Conservation (phyloP, 2,329 filamentous ascomycete species). For the Penicillium verrucosum region DNA sequence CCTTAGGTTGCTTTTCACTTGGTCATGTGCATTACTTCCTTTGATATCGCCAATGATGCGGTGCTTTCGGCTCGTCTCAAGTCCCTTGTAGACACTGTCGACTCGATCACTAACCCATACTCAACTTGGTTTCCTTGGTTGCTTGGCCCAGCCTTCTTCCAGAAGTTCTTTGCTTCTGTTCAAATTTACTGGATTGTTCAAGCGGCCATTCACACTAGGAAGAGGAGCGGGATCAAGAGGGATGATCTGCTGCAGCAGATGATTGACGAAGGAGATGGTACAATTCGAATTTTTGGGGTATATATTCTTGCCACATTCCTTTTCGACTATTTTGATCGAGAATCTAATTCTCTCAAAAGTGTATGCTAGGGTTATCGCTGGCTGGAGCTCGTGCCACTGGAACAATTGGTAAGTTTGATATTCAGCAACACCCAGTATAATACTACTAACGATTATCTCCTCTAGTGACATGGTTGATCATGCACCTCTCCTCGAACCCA, state of each 20-base stretch:
- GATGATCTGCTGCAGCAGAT: slow-evolving; percentile 9
- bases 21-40: slow-evolving; percentile 6
- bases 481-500: slow-evolving; percentile 4
- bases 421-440: background rate
- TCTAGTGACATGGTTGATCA: slow-evolving; percentile 11
- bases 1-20: slow-evolving; percentile 6
- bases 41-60: slow-evolving; percentile 6
- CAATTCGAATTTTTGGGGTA: slow-evolving; percentile 1
- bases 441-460: background rate
- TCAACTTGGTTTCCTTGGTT: slow-evolving; percentile 3
- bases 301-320: background rate
- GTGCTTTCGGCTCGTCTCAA: slow-evolving; percentile 5
- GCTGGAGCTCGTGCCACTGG: slow-evolving; percentile 6
- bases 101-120: slow-evolving; percentile 4
- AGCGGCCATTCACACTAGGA: background rate
- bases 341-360: background rate
- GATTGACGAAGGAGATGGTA: slow-evolving; percentile 8
- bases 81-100: slow-evolving; percentile 3
- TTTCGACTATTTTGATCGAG: background rate
- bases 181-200: background rate
- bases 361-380: slow-evolving; percentile 1
- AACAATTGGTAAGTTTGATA: background rate
- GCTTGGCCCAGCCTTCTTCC: background rate
- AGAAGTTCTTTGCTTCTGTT: background rate
- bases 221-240: background rate